A percentile compares a stretch with the other conserved stretches of the same genome.
Evolutionary conservation across 2,329 filamentous ascomycete genomes (phyloP).

Genomic region (Ilyonectria destructans): DNA sequence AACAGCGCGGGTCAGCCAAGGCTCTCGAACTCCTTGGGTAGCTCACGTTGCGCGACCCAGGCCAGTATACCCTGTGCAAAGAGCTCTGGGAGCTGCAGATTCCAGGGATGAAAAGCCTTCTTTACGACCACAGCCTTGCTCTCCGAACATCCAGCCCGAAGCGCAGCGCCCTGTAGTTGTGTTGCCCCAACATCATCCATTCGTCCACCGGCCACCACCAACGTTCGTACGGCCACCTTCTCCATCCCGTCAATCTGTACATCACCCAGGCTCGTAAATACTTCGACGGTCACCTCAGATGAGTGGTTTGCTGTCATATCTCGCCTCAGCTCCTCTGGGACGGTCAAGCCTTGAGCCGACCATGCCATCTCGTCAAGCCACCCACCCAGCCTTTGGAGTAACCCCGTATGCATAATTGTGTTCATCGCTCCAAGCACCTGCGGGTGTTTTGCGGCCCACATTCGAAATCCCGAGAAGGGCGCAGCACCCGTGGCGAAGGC

Average conservation of each 20-base stretch:
- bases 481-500: conserved; percentile 31
- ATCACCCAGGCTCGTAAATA: conserved; percentile 16
- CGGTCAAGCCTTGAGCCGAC: conserved; percentile 31
- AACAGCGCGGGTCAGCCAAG: background rate
- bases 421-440: conserved; percentile 13
- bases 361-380: conserved; percentile 23
- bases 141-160: conserved; percentile 11
- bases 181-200: conserved; percentile 35
- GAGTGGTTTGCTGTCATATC: conserved; percentile 30
- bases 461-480: conserved; percentile 27
- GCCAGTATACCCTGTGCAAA: conserved; percentile 33
- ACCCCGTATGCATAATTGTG: conserved; percentile 7
- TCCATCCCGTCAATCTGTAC: conserved; percentile 22
- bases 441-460: conserved; percentile 33
- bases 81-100: conserved; percentile 34
- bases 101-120: conserved; percentile 36
- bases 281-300: conserved; percentile 8
- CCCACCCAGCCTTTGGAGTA: background rate
- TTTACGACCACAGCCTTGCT: conserved; percentile 36
- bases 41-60: conserved; percentile 15
- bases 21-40: conserved; percentile 24
- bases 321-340: conserved; percentile 27
- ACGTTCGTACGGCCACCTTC: conserved; percentile 23
- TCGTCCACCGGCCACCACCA: conserved; percentile 33
- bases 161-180: conserved; percentile 20